Conservation (phyloP, 352 stramenopile species). For the Thraustochytrium sp. region DNA sequence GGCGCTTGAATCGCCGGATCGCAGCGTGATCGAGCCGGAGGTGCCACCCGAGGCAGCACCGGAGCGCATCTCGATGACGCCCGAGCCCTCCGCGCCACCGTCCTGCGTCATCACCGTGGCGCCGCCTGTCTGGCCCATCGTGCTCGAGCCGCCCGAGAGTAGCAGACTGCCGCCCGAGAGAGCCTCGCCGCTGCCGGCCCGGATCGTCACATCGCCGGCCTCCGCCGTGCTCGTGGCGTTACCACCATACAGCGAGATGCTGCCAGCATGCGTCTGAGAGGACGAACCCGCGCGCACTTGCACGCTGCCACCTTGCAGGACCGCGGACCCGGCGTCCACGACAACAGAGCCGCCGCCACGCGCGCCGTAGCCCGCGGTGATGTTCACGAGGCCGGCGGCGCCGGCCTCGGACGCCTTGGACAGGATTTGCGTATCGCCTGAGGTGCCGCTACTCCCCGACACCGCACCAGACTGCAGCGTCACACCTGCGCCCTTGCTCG, state of each 20-base stretch:
- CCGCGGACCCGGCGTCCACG: not conserved
- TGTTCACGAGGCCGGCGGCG: not conserved
- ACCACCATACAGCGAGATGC: not conserved
- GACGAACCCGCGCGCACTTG: not conserved
- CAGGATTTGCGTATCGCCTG: not conserved
- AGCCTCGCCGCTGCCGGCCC: not conserved
- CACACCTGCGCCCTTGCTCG: not conserved
- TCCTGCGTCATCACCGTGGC: not conserved
- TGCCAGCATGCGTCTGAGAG: not conserved
- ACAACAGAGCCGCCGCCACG: not conserved
- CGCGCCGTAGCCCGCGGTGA: not conserved
- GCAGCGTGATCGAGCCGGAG: not conserved
- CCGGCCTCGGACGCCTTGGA: not conserved
- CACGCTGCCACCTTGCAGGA: not conserved
- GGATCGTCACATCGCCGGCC: not conserved
- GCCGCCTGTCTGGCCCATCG: not conserved
- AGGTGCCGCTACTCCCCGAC: not conserved
- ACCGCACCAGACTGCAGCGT: not conserved
- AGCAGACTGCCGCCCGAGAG: not conserved
- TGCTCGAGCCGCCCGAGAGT: not conserved
- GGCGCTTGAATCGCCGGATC: not conserved
- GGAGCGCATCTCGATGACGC: not conserved
- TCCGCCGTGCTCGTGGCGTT: not conserved
- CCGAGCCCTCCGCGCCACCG: not conserved
- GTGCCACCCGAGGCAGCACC: not conserved